Base-by-base conservation (phyloP, 2,329 filamentous ascomycete species). In the Aquanectria penicillioides region DNA sequence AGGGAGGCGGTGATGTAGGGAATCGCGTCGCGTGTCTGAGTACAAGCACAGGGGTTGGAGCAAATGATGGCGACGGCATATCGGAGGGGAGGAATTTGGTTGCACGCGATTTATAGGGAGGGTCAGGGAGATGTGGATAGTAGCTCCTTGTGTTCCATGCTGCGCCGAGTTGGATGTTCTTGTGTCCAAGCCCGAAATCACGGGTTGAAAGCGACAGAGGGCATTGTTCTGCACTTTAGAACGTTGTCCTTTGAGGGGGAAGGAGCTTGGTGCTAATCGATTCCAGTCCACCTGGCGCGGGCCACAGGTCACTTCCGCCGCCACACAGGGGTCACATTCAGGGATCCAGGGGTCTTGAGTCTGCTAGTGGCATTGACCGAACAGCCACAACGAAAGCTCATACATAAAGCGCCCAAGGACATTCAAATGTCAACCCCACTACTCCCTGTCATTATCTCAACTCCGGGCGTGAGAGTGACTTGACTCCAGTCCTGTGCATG, bases 1-100 rank as follows among this genome's bases (percentile, higher is more conserved):
- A 43, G 47, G 46, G 58, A 44, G 54, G 58, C 56, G 54, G 61
- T n/a, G n/a, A n/a, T n/a, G n/a, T n/a, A 64, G 59, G 62, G 59
- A 62, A 59, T 69, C 69, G 68, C 63, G 68, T 70, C 66, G 68
- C 65, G 68, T 65, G 66, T 66, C 49, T 64, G 20, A 22, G 15
- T 31, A 23, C 33, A 53, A 34, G 47, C 54, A 51, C 57, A 63
- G 55, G 63, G 56, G 44, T 55, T 51, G 28, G 43, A 46, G 52
- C 43, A 52, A 28, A 58, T 54, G 57, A 43, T 52, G 44, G 65
- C 38, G 52, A 61, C 44, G 29, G 61, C 68, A 70, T 70, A 60
- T 61, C 68, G 62, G 48, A 46, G 56, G 33, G 29, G 20, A 50
- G 54, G 43, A 33, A 25, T 26, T 33, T 40, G 26, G 22, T 25